Conservation (phyloP, 805 yeast genomes). For the Candida qinlingensis region DNA sequence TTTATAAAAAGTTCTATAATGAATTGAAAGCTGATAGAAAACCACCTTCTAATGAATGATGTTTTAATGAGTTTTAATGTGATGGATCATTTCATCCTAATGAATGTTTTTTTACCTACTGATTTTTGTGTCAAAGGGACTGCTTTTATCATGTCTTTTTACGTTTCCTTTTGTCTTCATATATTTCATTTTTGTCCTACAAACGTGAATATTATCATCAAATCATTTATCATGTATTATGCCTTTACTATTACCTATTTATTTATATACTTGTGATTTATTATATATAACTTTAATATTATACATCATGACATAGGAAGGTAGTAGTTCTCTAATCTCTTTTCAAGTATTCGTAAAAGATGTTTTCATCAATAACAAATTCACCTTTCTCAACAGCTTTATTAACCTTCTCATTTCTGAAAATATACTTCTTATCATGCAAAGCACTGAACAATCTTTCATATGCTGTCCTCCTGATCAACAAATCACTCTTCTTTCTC, state of each 20-base stretch:
- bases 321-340: neutral
- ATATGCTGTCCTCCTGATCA: conserved; percentile 35
- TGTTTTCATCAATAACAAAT: conserved; percentile 27
- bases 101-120: too few relatives aligned
- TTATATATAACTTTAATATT: neutral
- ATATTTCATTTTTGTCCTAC: too few relatives aligned
- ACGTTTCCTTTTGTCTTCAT: too few relatives aligned
- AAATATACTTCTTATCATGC: conserved; percentile 37
- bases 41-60: neutral
- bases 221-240: too few relatives aligned
- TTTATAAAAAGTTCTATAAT: conserved; percentile 36
- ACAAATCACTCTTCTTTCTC: conserved; percentile 28
- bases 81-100: too few relatives aligned
- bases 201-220: too few relatives aligned
- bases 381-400: conserved; percentile 28
- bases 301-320: neutral
- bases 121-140: too few relatives aligned
- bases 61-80: too few relatives aligned
- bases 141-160: too few relatives aligned
- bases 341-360: conserved; percentile 15
- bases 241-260: too few relatives aligned
- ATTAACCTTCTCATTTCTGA: conserved; percentile 38
- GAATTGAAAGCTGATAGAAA: conserved; percentile 19
- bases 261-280: too few relatives aligned
- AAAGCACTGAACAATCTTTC: conserved; percentile 41